Evolutionary conservation across 768 basidiomycete genomes (phyloP).

Genomic region (Calvatia gigantea): DNA sequence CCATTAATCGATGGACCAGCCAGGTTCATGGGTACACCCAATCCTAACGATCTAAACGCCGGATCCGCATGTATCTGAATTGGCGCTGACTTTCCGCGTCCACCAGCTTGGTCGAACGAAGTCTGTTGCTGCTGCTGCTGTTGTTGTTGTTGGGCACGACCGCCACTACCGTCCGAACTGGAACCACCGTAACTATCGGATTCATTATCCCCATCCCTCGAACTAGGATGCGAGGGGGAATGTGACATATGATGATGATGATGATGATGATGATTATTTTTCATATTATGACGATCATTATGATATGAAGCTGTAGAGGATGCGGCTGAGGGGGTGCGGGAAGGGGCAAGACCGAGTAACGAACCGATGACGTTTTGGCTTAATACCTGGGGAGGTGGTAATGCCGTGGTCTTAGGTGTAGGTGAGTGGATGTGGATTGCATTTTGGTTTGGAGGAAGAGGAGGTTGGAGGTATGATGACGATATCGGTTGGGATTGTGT

Average conservation of each 20-base stretch:
- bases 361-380: constrained; percentile 67
- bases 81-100: background rate
- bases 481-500: constrained; percentile 7
- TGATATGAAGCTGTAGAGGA: constrained; percentile 21
- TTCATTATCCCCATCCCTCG: constrained; percentile 60
- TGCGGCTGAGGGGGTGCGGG: constrained; percentile 38
- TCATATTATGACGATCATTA: background rate
- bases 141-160: no score
- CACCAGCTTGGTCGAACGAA: background rate
- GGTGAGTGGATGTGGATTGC: constrained; percentile 44
- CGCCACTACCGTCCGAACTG: constrained; percentile 23
- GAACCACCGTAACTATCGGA: constrained; percentile 32
- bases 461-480: constrained; percentile 9
- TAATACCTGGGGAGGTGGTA: constrained; percentile 59
- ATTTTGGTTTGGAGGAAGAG: constrained; percentile 20
- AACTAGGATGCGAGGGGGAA: constrained; percentile 37
- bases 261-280: background rate
- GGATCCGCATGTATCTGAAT: constrained; percentile 20
- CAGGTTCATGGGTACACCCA: background rate
- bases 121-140: no score
- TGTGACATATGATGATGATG: background rate
- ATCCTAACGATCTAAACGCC: constrained; percentile 16
- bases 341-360: constrained; percentile 53
- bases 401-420: constrained; percentile 44
- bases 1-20: background rate